These are phyloP conservation scores for Rosa lucieae DNA, from an alignment of 306 rosid species.

Conservation along the genomic window DNA sequence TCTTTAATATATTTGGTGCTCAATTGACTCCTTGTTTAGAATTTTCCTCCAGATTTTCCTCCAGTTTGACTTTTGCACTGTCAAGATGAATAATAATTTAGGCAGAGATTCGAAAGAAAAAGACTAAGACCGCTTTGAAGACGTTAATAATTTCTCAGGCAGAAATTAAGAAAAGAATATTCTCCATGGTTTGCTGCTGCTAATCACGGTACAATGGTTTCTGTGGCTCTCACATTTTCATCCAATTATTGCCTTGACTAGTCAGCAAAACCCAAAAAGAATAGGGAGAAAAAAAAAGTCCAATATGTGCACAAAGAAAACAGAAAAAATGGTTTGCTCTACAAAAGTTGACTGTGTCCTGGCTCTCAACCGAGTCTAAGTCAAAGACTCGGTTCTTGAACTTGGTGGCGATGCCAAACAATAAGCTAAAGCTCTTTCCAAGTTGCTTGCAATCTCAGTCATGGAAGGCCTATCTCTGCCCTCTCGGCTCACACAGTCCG, in stretches of 20 bases:
- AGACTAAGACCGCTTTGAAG: constrained; percentile 9
- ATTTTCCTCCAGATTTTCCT: constrained; percentile 12
- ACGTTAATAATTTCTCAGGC: background rate
- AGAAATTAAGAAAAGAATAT: background rate
- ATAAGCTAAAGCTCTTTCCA: constrained; percentile 64
- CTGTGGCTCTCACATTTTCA: background rate
- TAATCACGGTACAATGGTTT: background rate
- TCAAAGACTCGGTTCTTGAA: constrained; percentile 45
- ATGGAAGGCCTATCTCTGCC: constrained; percentile 71
- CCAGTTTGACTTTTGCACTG: constrained; percentile 20
- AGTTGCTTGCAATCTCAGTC: constrained; percentile 51
- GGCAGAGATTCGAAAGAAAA: background rate
- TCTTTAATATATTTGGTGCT: background rate
- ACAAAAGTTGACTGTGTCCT: constrained; percentile 3
- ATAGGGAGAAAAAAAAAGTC: background rate
- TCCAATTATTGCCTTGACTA: background rate
- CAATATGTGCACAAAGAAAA: background rate
- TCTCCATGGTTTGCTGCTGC: constrained; percentile 1
- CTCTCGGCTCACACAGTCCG: constrained; percentile 65
- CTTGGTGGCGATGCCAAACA: constrained; percentile 46
- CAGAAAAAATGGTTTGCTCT: background rate
- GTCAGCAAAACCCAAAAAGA: background rate
- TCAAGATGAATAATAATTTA: background rate
- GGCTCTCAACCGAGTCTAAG: background rate
- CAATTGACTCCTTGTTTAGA: background rate